These are phyloP conservation scores for Mucor circinelloides DNA, from an alignment of 371 early-diverging fungal species.

Conservation along the genomic window DNA sequence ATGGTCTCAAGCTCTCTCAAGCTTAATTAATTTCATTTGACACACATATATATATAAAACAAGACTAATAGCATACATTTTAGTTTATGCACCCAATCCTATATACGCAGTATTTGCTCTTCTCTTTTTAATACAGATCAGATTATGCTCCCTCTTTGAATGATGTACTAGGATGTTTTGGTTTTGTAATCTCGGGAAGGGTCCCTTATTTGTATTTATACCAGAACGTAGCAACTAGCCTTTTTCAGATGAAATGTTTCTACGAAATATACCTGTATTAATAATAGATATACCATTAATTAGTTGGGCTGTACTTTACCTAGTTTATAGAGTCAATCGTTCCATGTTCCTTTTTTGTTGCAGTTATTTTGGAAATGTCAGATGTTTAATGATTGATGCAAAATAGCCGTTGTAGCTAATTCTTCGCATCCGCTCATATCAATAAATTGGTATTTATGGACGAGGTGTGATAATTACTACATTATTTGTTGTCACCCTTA, in stretches of 20 bases:
- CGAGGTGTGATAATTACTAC: too few relatives aligned
- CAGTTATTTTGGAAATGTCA: too few relatives aligned
- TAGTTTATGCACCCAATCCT: not conserved
- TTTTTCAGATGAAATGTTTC: not conserved
- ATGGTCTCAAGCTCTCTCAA: conserved; percentile 28
- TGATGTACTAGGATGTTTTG: not conserved
- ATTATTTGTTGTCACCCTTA: too few relatives aligned
- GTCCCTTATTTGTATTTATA: not conserved
- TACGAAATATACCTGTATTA: not conserved
- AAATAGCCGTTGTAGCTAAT: too few relatives aligned
- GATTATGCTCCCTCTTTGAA: not conserved
- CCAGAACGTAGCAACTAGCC: not conserved
- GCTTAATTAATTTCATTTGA: not conserved
- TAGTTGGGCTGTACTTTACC: too few relatives aligned
- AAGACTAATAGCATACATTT: too few relatives aligned
- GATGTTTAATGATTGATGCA: too few relatives aligned
- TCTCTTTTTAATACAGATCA: not conserved
- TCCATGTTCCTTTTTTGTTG: not conserved
- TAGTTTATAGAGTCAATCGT: not conserved
- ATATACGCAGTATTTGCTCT: too few relatives aligned
- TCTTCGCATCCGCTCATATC: too few relatives aligned
- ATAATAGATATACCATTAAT: not conserved
- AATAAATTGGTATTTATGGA: too few relatives aligned
- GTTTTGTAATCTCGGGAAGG: not conserved
- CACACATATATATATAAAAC: not conserved